A percentile compares a stretch with the other conserved stretches of the same genome.
These are phyloP conservation scores for Tuber brumale DNA, from an alignment of 495 filamentous ascomycete genomes.

Conservation along the genomic window DNA sequence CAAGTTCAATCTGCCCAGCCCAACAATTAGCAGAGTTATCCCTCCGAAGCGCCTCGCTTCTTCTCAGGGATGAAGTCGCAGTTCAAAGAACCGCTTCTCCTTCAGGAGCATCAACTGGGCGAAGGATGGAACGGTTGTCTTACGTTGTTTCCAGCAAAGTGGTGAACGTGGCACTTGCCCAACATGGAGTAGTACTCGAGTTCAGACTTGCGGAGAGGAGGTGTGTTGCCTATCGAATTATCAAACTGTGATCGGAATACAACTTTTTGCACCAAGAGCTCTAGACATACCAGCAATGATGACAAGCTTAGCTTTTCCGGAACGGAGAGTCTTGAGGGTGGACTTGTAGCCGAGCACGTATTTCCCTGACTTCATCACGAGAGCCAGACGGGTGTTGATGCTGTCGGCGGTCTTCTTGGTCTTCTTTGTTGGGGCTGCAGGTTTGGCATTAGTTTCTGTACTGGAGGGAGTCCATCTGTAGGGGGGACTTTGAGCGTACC, in stretches of 20 bases:
- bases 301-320: conserved; percentile 70
- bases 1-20: conserved; percentile 75
- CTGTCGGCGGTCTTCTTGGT: conserved; percentile 83
- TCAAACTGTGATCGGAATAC: neutral
- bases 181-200: conserved; percentile 92
- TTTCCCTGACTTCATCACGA: conserved; percentile 96
- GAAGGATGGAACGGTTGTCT: conserved; percentile 45
- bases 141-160: conserved; percentile 97
- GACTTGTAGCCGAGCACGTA: conserved; percentile 74
- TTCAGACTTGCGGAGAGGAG: conserved; percentile 90
- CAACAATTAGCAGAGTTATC: conserved; percentile 44
- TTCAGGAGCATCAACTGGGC: conserved; percentile 18
- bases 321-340: conserved; percentile 89
- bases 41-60: conserved; percentile 76
- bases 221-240: conserved; percentile 58
- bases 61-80: conserved; percentile 60
- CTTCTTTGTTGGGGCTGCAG: conserved; percentile 86
- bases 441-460: conserved; percentile 1
- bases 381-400: conserved; percentile 67
- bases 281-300: conserved; percentile 62
- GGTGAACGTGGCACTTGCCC: conserved; percentile 87
- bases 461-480: neutral
- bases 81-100: conserved; percentile 30
- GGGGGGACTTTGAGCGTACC: conserved; percentile 13
- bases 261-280: too few species aligned